Conservation (phyloP, 352 stramenopile genomes). For the Pythium apleroticum region DNA sequence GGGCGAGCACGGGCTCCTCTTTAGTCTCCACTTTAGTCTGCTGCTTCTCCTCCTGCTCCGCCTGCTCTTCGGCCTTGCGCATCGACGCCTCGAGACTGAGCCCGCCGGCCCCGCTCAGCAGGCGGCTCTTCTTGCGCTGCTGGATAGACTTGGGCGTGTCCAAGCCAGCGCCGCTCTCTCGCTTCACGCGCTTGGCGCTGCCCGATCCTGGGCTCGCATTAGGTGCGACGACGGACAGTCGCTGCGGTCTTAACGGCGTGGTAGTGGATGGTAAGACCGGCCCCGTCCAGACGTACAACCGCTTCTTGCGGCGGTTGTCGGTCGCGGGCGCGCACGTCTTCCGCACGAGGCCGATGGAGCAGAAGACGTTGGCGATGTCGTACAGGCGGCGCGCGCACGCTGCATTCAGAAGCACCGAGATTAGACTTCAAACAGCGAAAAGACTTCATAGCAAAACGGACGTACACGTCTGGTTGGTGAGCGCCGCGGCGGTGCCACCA, state of each 20-base stretch:
- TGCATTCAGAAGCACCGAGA: slow-evolving; percentile 5
- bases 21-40: neutral
- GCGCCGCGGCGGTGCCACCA: neutral
- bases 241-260: slow-evolving; percentile 25
- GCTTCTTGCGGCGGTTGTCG: slow-evolving; percentile 34
- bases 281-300: slow-evolving; percentile 34
- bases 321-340: slow-evolving; percentile 29
- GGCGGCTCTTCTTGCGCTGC: slow-evolving; percentile 23
- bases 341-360: slow-evolving; percentile 34
- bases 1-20: slow-evolving; percentile 12
- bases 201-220: slow-evolving; percentile 22
- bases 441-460: neutral
- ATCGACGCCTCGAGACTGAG: slow-evolving; percentile 27
- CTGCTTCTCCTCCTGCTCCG: neutral
- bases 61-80: slow-evolving; percentile 21
- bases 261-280: slow-evolving; percentile 28
- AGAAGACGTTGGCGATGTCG: slow-evolving; percentile 46
- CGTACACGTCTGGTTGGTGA: slow-evolving; percentile 38
- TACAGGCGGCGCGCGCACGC: slow-evolving; percentile 37
- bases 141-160: slow-evolving; percentile 12
- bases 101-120: slow-evolving; percentile 2
- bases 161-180: slow-evolving; percentile 7
- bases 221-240: slow-evolving; percentile 10
- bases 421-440: neutral
- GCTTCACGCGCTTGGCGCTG: slow-evolving; percentile 26